Evolutionary conservation across 805 yeast species (phyloP).

Genomic region (Candida gorgasii): DNA sequence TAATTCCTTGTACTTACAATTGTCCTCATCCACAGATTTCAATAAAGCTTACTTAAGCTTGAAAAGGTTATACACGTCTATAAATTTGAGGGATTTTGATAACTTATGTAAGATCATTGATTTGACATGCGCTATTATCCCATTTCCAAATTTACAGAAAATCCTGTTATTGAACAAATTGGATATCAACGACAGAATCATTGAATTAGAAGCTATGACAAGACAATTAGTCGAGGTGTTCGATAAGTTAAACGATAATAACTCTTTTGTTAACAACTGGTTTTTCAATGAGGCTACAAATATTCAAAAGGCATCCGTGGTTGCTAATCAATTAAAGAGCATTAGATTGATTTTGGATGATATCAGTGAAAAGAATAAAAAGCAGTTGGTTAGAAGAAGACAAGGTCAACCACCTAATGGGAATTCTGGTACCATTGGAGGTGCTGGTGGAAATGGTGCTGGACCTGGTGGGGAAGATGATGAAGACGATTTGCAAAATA

Average conservation of each 20-base stretch:
- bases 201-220: conserved; percentile 31
- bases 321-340: conserved; percentile 56
- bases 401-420: no score
- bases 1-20: conserved; percentile 55
- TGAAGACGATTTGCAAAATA: conserved; percentile 41
- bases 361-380: conserved; percentile 30
- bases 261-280: conserved; percentile 41
- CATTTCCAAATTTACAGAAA: conserved; percentile 48
- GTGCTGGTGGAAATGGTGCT: conserved; percentile 43
- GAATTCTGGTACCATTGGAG: conserved; percentile 19
- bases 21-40: conserved; percentile 50
- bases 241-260: conserved; percentile 30
- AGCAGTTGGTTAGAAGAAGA: conserved; percentile 32
- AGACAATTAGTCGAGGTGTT: conserved; percentile 40
- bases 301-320: conserved; percentile 53
- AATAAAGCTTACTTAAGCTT: conserved; percentile 44
- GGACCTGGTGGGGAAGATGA: conserved; percentile 45
- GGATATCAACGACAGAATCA: conserved; percentile 34
- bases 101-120: conserved; percentile 39
- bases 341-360: conserved; percentile 51
- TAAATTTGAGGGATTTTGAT: conserved; percentile 13
- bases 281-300: conserved; percentile 52
- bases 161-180: conserved; percentile 35
- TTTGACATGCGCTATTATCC: conserved; percentile 51
- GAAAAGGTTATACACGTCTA: conserved; percentile 34